These are phyloP conservation scores for Vitis labrusca DNA, from an alignment of 164 flowering plant genomes.

Conservation along the genomic window DNA sequence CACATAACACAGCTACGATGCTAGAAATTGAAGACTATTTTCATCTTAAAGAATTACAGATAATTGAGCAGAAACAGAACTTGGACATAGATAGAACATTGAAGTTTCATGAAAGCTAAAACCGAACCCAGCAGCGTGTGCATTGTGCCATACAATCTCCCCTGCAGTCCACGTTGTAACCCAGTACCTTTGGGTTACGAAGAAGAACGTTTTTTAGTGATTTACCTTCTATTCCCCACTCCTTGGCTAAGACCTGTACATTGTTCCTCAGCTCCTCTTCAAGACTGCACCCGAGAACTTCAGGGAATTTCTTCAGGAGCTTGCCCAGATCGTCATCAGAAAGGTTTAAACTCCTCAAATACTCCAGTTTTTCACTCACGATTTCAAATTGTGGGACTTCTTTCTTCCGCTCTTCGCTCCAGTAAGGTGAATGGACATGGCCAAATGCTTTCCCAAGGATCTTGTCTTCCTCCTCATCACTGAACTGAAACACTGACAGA, in stretches of 20 bases:
- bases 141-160: conserved; percentile 93
- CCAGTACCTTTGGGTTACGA: conserved; percentile 88
- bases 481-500: conserved; percentile 50
- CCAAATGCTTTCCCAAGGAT: conserved; percentile 94
- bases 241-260: conserved; percentile 53
- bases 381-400: conserved; percentile 60
- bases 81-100: neutral
- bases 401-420: conserved; percentile 85
- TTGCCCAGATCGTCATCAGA: conserved; percentile 75
- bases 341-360: conserved; percentile 64
- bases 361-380: conserved; percentile 55
- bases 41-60: no score
- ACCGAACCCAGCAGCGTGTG: conserved; percentile 96
- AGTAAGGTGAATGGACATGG: conserved; percentile 76
- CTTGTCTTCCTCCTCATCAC: conserved; percentile 58
- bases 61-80: no score
- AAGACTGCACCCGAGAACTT: conserved; percentile 89
- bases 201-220: conserved; percentile 70
- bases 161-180: conserved; percentile 88
- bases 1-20: no score
- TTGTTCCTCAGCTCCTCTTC: conserved; percentile 67
- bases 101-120: conserved; percentile 34
- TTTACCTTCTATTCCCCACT: conserved; percentile 89
- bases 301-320: conserved; percentile 90
- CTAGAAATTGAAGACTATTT: no score